A percentile compares a stretch with the other conserved stretches of the same genome.
These are phyloP conservation scores for Ophiostoma sp. DNA, from an alignment of 2,329 filamentous ascomycete genomes.

Conservation along the genomic window DNA sequence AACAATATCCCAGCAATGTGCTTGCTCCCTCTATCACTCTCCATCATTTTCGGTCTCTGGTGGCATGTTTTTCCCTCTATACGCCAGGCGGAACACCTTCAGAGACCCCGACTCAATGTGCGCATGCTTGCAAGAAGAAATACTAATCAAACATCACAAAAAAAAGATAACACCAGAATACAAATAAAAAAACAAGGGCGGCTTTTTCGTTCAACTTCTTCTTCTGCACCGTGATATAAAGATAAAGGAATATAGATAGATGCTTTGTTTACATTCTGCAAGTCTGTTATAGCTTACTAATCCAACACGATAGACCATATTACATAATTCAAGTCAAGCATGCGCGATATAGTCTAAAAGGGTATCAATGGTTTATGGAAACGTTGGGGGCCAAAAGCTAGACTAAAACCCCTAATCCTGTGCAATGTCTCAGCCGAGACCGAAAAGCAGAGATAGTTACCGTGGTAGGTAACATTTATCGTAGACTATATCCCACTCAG, in stretches of 20 bases:
- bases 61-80: neutral
- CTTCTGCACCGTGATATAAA: neutral
- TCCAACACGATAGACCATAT: neutral
- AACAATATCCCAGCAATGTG: neutral
- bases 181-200: slow-evolving; percentile 5
- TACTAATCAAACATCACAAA: slow-evolving; percentile 4
- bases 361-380: neutral
- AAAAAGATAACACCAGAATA: slow-evolving; percentile 1
- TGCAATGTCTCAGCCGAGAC: neutral
- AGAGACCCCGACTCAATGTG: neutral
- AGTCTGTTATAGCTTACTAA: neutral
- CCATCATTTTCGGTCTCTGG: slow-evolving; percentile 15
- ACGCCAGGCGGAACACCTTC: neutral
- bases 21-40: slow-evolving; percentile 12
- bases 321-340: neutral
- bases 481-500: slow-evolving; percentile 21
- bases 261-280: neutral
- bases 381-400: neutral
- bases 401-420: neutral
- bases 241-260: neutral
- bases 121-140: slow-evolving; percentile 3
- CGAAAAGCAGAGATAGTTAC: neutral
- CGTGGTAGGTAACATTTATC: neutral
- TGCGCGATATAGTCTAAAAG: neutral
- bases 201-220: neutral